These are phyloP conservation scores for Penicillium pancosmium DNA, from an alignment of 495 filamentous ascomycete species.

Conservation along the genomic window DNA sequence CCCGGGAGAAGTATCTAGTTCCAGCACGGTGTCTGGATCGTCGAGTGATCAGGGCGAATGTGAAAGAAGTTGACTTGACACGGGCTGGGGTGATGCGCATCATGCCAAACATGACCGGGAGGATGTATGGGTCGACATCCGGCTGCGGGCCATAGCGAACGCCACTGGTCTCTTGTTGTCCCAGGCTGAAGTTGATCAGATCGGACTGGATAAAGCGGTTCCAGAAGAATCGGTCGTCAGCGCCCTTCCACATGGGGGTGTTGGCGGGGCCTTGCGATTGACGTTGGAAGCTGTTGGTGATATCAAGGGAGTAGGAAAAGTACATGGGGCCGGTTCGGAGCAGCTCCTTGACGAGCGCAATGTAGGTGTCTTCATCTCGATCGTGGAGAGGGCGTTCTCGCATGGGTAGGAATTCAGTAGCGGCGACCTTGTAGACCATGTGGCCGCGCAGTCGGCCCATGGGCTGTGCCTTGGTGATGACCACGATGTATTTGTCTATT, in stretches of 20 bases:
- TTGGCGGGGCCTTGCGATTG: constrained; percentile 72
- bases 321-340: constrained; percentile 89
- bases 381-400: constrained; percentile 91
- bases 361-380: constrained; percentile 88
- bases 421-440: constrained; percentile 87
- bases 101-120: constrained; percentile 94
- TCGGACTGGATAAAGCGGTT: constrained; percentile 91
- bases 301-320: constrained; percentile 94
- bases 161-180: constrained; percentile 42
- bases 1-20: constrained; percentile 91
- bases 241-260: constrained; percentile 82
- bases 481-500: constrained; percentile 92
- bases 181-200: constrained; percentile 79
- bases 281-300: constrained; percentile 94
- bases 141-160: constrained; percentile 68
- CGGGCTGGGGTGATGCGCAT: constrained; percentile 80
- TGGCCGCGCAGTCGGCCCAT: constrained; percentile 90
- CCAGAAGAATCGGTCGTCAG: constrained; percentile 99
- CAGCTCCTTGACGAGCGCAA: constrained; percentile 73
- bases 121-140: constrained; percentile 85
- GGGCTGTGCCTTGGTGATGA: constrained; percentile 91
- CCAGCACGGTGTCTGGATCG: constrained; percentile 84
- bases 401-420: constrained; percentile 91
- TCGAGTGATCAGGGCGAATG: constrained; percentile 83
- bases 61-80: constrained; percentile 80